phyloP scores from a whole-genome alignment of 2,329 filamentous ascomycete species.

The Amphichorda felina region DNA sequence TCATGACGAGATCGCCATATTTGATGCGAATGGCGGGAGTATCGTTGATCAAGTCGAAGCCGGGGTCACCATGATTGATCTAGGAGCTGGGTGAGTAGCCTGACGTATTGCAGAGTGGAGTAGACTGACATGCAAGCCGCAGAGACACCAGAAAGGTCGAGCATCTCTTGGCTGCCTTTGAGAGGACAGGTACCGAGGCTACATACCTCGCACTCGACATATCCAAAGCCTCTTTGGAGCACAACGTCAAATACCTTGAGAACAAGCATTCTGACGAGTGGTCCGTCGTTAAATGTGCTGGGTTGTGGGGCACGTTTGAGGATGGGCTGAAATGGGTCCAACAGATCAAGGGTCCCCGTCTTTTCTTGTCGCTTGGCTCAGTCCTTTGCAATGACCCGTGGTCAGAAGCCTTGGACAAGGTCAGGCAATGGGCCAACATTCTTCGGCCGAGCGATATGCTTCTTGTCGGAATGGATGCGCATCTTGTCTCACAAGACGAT shows the following conservation, averaged over 20 bases:
- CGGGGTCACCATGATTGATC: slow-evolving; percentile 23
- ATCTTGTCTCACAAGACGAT: slow-evolving; percentile 16
- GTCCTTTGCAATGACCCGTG: slow-evolving; percentile 29
- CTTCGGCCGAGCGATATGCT: slow-evolving; percentile 21
- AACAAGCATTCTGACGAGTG: slow-evolving; percentile 12
- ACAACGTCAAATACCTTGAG: slow-evolving; percentile 20
- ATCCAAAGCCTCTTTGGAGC: slow-evolving; percentile 19
- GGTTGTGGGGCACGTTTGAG: slow-evolving; percentile 27
- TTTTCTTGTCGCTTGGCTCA: slow-evolving; percentile 28
- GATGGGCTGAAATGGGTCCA: slow-evolving; percentile 19
- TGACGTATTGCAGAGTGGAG: no score
- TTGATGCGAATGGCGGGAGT: slow-evolving; percentile 20
- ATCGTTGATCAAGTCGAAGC: slow-evolving; percentile 16
- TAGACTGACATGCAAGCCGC: slow-evolving; percentile 1
- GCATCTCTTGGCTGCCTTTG: slow-evolving; percentile 22
- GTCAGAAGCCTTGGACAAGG: slow-evolving; percentile 18
- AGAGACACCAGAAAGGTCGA: slow-evolving; percentile 29
- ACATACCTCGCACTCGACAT: slow-evolving; percentile 28
- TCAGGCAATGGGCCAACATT: slow-evolving; percentile 22
- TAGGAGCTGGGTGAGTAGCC: slow-evolving; percentile 26
- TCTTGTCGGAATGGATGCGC: slow-evolving; percentile 28
- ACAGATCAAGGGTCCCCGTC: slow-evolving; percentile 15
- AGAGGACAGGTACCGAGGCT: slow-evolving; percentile 13
- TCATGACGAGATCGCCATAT: slow-evolving; percentile 24
- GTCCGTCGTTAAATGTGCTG: slow-evolving; percentile 19